Conservation (phyloP, 345 rosid genomes). For the Syzygium oleosum region DNA sequence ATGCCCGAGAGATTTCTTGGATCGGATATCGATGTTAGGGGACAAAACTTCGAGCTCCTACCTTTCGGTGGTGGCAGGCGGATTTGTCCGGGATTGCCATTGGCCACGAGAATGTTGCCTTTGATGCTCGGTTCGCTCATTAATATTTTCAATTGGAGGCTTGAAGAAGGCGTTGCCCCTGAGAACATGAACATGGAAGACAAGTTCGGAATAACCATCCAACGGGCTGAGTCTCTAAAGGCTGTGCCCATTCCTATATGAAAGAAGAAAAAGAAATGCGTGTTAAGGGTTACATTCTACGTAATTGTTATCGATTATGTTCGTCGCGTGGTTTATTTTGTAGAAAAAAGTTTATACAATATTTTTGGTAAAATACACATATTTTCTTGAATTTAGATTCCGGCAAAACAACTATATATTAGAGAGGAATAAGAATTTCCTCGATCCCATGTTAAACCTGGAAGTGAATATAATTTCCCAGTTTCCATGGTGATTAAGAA, state of each 20-base stretch:
- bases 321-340: neutral
- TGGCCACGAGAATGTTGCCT: neutral
- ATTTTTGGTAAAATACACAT: too few relatives aligned
- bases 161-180: neutral
- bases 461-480: too few relatives aligned
- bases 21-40: neutral
- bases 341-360: neutral
- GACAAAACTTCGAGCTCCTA: neutral
- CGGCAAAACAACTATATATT: too few relatives aligned
- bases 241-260: neutral
- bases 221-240: neutral
- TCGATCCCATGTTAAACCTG: too few relatives aligned
- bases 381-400: too few relatives aligned
- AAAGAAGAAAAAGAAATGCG: neutral
- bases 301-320: neutral
- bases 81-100: neutral
- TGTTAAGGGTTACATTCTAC: neutral
- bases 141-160: neutral
- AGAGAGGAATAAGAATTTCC: too few relatives aligned
- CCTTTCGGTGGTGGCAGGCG: neutral
- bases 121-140: neutral
- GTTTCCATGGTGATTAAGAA: too few relatives aligned
- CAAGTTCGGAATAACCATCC: neutral
- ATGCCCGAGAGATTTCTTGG: neutral
- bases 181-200: neutral